Percentiles rank a stretch among this genome's conserved stretches.
These are phyloP conservation scores for Podila epigama DNA, from an alignment of 192 early-diverging fungal genomes.

Conservation along the genomic window DNA sequence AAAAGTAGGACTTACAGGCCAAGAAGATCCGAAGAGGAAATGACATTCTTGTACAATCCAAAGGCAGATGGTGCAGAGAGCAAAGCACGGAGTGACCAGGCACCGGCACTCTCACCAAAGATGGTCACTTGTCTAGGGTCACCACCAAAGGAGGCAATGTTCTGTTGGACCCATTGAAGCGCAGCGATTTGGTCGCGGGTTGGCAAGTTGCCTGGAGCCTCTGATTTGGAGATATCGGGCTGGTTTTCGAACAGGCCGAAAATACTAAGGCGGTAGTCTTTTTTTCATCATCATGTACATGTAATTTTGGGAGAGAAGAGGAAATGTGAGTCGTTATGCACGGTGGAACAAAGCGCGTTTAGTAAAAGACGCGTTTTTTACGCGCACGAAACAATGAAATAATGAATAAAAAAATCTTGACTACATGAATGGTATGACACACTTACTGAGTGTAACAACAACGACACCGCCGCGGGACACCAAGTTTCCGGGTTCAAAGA, in stretches of 20 bases:
- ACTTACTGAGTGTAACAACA: slow-evolving; percentile 32
- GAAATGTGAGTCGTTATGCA: too few relatives aligned
- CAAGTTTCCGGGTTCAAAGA: slow-evolving; percentile 37
- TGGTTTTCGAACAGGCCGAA: slow-evolving; percentile 24
- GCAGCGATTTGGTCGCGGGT: slow-evolving; percentile 43
- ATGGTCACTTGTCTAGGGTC: slow-evolving; percentile 62
- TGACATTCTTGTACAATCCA: slow-evolving; percentile 17
- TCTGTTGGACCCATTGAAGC: slow-evolving; percentile 64
- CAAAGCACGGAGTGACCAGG: slow-evolving; percentile 11
- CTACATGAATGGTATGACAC: background rate
- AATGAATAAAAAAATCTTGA: background rate
- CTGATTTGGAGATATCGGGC: background rate
- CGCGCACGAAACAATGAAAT: too few relatives aligned
- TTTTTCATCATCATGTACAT: background rate
- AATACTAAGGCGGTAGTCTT: slow-evolving; percentile 27
- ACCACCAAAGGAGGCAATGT: slow-evolving; percentile 72
- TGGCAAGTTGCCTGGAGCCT: slow-evolving; percentile 17
- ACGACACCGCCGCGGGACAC: slow-evolving; percentile 39
- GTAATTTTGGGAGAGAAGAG: too few relatives aligned
- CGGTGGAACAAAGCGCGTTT: background rate
- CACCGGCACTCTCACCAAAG: slow-evolving; percentile 54
- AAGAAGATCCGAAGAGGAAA: slow-evolving; percentile 18
- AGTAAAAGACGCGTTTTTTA: background rate
- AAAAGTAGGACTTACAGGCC: background rate
- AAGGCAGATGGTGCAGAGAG: slow-evolving; percentile 21